These are phyloP conservation scores for Hanseniaspora singularis DNA, from an alignment of 805 yeast genomes.

Conservation along the genomic window DNA sequence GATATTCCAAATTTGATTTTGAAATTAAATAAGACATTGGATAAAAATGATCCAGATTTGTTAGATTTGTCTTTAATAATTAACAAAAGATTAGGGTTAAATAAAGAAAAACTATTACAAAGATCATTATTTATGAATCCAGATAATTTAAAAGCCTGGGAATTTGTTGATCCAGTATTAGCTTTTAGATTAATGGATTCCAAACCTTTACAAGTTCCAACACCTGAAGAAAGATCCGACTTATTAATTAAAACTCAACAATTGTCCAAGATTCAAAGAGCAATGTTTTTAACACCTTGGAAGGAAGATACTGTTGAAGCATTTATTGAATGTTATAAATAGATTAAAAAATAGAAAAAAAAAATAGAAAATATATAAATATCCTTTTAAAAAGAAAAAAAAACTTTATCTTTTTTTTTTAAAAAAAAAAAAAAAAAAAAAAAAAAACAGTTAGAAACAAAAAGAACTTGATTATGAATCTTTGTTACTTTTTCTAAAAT, in stretches of 20 bases:
- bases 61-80: conserved; percentile 34
- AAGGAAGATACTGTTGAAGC: conserved; percentile 27
- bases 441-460: neutral
- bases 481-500: conserved; percentile 21
- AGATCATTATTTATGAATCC: conserved; percentile 68
- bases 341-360: neutral
- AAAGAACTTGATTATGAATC: neutral
- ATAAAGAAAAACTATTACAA: conserved; percentile 39
- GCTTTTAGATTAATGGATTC: conserved; percentile 48
- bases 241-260: conserved; percentile 39
- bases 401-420: neutral
- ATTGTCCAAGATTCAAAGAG: conserved; percentile 51
- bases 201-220: conserved; percentile 36
- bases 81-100: conserved; percentile 30
- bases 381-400: neutral
- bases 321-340: conserved; percentile 26
- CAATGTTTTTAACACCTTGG: conserved; percentile 53
- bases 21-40: conserved; percentile 40
- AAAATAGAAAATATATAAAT: neutral
- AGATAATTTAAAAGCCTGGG: conserved; percentile 57
- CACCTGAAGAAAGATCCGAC: conserved; percentile 31
- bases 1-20: conserved; percentile 51
- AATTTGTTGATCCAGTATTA: conserved; percentile 41
- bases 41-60: conserved; percentile 47
- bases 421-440: neutral